Conservation (phyloP, 305 asterid species). For the Fraxinus floribunda region DNA sequence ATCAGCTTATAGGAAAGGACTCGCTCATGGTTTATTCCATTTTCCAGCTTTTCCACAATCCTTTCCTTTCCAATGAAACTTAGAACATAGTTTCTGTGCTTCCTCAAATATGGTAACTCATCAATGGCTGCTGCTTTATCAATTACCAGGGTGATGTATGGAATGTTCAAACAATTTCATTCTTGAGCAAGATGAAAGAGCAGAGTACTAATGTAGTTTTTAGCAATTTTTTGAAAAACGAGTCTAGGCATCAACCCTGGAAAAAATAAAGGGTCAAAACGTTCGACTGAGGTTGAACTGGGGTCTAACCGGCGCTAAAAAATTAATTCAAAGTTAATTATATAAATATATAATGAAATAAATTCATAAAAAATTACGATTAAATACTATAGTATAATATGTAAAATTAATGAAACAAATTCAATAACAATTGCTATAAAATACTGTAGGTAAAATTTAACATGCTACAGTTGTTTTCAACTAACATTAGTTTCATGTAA, state of each 20-base stretch:
- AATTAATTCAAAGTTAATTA: too few relatives aligned
- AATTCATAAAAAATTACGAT: neutral
- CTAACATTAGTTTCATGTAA: neutral
- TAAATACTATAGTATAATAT: neutral
- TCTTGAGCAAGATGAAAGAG: slow-evolving; percentile 8
- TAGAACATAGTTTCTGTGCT: neutral
- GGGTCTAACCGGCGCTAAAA: too few relatives aligned
- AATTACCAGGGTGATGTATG: neutral
- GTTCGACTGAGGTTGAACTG: too few relatives aligned
- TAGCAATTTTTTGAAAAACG: neutral
- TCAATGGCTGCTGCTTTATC: neutral
- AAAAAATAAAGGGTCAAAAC: neutral
- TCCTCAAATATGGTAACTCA: neutral
- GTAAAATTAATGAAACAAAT: neutral
- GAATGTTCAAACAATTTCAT: neutral
- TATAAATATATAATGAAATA: too few relatives aligned
- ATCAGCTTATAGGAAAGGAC: neutral
- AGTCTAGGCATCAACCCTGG: neutral
- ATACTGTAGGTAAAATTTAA: neutral
- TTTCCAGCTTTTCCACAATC: neutral
- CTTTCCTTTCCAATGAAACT: neutral
- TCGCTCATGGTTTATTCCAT: neutral
- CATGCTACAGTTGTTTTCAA: neutral
- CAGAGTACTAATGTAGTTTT: neutral
- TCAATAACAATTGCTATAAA: neutral